Base-by-base conservation (phyloP, 495 filamentous ascomycete species). In the Astrothelium subdiscretum region DNA sequence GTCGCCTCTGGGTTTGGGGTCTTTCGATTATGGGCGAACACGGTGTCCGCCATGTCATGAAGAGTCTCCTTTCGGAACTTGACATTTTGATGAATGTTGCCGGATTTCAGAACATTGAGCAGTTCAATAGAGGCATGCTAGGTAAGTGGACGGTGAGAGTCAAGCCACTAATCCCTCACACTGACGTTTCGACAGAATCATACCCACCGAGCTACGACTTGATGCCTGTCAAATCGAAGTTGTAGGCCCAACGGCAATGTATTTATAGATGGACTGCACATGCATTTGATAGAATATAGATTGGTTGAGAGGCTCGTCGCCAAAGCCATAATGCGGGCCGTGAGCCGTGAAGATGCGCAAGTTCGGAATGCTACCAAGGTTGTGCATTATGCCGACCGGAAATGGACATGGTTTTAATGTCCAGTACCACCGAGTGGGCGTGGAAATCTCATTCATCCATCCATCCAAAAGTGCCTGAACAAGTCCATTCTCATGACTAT, bases 1-100 rank as follows among this genome's bases (percentile, higher is more conserved):
- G 85, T 0, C 71, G 85, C 6, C 71, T 85, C 4, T 85, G 80
- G 80, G 75, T 88, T 38, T 88, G 81, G 77, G 85, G 79, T 0
- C 65, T 88, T 31, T 75, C 77, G 48, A 81, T 84, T 43, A 78
- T 78, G 66, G 85, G 84, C 18, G 82, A 88, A 69, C 68, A 79
- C 35, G 71, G 84, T 0, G 83, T 85, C 12, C 70, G 82, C 0
- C 84, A 87, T 74, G 83, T 87, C 1, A 77, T 87, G 77, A 86
- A 84, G 76, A 76, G 77, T 5, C 70, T 87, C 48, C 64, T 89
- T 54, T 84, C 83, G 0, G 85, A 88, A 59, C 81, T 88, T 32
- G 85, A 88, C 73, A 84, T 86, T 38, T 60, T 85, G 59, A 82
- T 87, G 80, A 81, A 78, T 42, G 78, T 83, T n/a, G 83, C 77